Conservation (phyloP, 345 rosid species). For the Heritiera fomes region DNA sequence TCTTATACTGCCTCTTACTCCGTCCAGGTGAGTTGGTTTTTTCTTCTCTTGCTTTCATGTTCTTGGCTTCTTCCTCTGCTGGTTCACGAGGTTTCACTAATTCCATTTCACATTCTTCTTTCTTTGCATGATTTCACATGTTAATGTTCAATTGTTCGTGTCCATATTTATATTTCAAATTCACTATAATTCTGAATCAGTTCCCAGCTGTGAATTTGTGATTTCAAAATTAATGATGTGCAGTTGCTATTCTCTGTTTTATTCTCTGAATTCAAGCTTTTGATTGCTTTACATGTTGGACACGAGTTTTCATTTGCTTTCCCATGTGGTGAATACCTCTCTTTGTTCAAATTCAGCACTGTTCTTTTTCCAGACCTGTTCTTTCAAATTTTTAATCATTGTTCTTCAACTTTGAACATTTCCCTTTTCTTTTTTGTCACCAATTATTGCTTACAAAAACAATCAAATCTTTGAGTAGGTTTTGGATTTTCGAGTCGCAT, state of each 20-base stretch:
- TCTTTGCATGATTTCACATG: background rate
- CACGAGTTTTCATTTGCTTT: constrained; percentile 26
- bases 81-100: background rate
- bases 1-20: constrained; percentile 26
- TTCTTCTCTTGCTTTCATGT: background rate
- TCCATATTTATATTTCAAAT: no score
- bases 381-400: constrained; percentile 27
- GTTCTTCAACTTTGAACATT: constrained; percentile 25
- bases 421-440: constrained; percentile 11
- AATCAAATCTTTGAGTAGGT: background rate
- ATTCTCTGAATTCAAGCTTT: constrained; percentile 19
- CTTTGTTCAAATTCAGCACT: constrained; percentile 22
- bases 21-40: constrained; percentile 39
- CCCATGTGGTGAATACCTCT: constrained; percentile 28
- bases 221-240: constrained; percentile 1
- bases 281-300: constrained; percentile 22
- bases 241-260: background rate
- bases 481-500: no score
- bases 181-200: no score
- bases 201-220: background rate
- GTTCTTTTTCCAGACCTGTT: constrained; percentile 6
- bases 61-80: background rate
- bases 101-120: background rate
- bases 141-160: background rate
- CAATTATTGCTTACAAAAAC: constrained; percentile 25